phyloP scores from a whole-genome alignment of 345 rosid species.

The Xanthoceras sorbifolium region DNA sequence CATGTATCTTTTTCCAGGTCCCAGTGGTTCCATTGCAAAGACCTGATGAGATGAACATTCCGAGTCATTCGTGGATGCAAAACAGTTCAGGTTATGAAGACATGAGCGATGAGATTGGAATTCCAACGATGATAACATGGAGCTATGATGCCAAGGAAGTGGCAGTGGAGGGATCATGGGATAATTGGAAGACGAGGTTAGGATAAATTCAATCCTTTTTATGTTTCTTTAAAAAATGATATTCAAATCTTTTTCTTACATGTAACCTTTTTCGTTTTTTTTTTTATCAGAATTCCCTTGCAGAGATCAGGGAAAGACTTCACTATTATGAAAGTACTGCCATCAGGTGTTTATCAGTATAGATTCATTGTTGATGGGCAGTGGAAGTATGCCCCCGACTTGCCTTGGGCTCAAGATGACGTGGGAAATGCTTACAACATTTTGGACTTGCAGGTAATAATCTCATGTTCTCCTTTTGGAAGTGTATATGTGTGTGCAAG shows the following conservation, averaged over 20 bases:
- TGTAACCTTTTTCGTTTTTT: constrained; percentile 28
- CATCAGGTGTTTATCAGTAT: constrained; percentile 93
- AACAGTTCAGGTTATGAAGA: constrained; percentile 57
- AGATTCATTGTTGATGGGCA: constrained; percentile 93
- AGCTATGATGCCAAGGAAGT: constrained; percentile 80
- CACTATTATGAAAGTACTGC: constrained; percentile 90
- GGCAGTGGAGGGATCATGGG: constrained; percentile 97
- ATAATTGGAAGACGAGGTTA: constrained; percentile 85
- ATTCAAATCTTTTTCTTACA: background rate
- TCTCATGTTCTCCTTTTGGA: background rate
- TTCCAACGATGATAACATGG: constrained; percentile 97
- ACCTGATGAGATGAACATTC: constrained; percentile 82
- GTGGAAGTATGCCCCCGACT: constrained; percentile 78
- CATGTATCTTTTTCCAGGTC: constrained; percentile 44
- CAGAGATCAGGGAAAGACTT: constrained; percentile 96
- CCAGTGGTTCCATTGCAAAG: constrained; percentile 88
- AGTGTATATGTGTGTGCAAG: background rate
- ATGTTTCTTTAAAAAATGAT: background rate
- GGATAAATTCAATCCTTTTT: background rate
- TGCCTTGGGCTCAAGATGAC: constrained; percentile 84
- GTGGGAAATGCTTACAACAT: constrained; percentile 75
- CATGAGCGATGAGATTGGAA: constrained; percentile 60
- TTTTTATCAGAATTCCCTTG: constrained; percentile 71
- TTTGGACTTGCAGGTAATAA: constrained; percentile 81
- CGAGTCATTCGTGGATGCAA: constrained; percentile 64